Conservation (phyloP, 306 rosid species). For the Casuarina glauca region DNA sequence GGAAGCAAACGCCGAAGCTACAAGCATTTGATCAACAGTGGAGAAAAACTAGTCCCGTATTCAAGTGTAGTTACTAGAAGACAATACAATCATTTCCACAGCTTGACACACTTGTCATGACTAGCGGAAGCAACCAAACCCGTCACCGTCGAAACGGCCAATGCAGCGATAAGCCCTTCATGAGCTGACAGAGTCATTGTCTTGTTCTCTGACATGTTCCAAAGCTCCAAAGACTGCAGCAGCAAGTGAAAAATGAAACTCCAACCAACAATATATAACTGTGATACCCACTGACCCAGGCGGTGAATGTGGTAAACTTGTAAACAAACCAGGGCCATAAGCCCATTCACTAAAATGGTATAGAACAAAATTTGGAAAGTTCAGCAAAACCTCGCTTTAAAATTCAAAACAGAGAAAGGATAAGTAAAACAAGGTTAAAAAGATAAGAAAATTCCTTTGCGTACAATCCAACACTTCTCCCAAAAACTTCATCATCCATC, state of each 20-base stretch:
- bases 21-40: slow-evolving; percentile 25
- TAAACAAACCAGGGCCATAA: background rate
- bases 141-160: slow-evolving; percentile 72
- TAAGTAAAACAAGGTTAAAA: background rate
- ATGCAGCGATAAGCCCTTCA: slow-evolving; percentile 77
- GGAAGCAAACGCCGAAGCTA: slow-evolving; percentile 24
- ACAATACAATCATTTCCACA: slow-evolving; percentile 65
- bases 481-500: background rate
- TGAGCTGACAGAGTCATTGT: slow-evolving; percentile 90
- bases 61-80: slow-evolving; percentile 25
- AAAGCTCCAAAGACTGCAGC: slow-evolving; percentile 93
- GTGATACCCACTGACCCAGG: background rate
- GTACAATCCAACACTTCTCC: background rate
- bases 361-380: background rate
- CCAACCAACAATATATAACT: background rate
- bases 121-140: slow-evolving; percentile 94
- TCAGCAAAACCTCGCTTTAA: background rate
- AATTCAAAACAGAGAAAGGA: background rate
- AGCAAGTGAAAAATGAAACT: background rate
- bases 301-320: background rate
- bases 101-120: slow-evolving; percentile 84
- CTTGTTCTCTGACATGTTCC: slow-evolving; percentile 93
- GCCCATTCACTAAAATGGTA: background rate
- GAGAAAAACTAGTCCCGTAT: slow-evolving; percentile 30
- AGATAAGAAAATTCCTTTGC: background rate